Percentiles rank a stretch among this genome's conserved stretches.
These are phyloP conservation scores for Lipomyces kockii DNA, from an alignment of 805 yeast species.

Conservation along the genomic window DNA sequence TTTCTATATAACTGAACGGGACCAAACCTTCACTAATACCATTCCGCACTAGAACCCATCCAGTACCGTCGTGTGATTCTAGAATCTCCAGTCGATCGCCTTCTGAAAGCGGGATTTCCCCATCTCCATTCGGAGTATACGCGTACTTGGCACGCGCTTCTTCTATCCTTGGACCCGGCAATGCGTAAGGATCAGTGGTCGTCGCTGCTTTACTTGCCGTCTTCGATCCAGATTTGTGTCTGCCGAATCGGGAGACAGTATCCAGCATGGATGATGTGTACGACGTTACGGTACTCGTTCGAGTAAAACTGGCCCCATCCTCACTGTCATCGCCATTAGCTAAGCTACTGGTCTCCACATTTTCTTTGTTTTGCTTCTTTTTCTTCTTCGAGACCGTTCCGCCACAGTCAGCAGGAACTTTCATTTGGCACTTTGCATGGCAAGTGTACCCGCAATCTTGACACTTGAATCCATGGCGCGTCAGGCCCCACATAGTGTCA, in stretches of 20 bases:
- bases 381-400: constrained; percentile 34
- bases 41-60: constrained; percentile 79
- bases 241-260: constrained; percentile 28
- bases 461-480: constrained; percentile 39
- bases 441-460: constrained; percentile 38
- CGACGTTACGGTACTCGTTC: constrained; percentile 18
- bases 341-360: neutral
- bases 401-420: constrained; percentile 54
- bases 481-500: constrained; percentile 39
- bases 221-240: constrained; percentile 23
- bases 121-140: constrained; percentile 71
- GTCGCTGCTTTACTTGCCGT: constrained; percentile 10
- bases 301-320: constrained; percentile 12
- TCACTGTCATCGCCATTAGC: constrained; percentile 21
- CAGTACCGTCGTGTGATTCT: constrained; percentile 82
- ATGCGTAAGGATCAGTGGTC: constrained; percentile 24
- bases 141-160: constrained; percentile 62
- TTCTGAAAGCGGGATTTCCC: constrained; percentile 65
- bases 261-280: constrained; percentile 31
- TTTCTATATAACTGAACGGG: constrained; percentile 77
- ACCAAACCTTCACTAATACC: constrained; percentile 72
- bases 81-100: constrained; percentile 67
- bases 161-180: constrained; percentile 20
- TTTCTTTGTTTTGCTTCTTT: constrained; percentile 23
- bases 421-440: constrained; percentile 40